Percentiles rank a stretch among this genome's conserved stretches.
These are phyloP conservation scores for Candida vartiovaarae DNA, from an alignment of 805 yeast genomes.

Conservation along the genomic window DNA sequence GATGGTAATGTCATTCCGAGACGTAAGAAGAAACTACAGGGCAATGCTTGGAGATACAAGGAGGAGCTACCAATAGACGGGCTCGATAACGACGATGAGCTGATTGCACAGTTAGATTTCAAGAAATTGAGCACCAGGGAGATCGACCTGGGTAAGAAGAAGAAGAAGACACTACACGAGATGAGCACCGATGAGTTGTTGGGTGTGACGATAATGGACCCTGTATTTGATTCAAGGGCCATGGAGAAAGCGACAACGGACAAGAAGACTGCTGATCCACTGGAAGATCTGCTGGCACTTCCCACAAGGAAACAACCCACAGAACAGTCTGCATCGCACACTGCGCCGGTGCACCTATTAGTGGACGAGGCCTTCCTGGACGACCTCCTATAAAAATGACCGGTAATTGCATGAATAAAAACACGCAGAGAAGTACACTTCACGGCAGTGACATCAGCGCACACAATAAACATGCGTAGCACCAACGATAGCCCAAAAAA, in stretches of 20 bases:
- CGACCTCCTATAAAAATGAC: slow-evolving; percentile 7
- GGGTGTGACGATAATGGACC: background rate
- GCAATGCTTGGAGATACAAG: slow-evolving; percentile 18
- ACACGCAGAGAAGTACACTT: too few species aligned
- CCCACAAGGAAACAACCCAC: background rate
- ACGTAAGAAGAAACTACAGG: slow-evolving; percentile 8
- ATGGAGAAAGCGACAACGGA: too few species aligned
- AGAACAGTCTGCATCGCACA: background rate
- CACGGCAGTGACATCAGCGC: too few species aligned
- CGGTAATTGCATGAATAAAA: background rate
- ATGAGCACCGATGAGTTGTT: slow-evolving; percentile 10
- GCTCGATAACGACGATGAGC: slow-evolving; percentile 9
- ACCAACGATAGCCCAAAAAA: too few species aligned
- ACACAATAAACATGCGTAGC: too few species aligned
- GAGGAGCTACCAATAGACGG: slow-evolving; percentile 19
- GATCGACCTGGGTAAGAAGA: slow-evolving; percentile 4
- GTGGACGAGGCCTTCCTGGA: slow-evolving; percentile 21
- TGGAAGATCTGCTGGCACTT: background rate
- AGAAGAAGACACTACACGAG: slow-evolving; percentile 1
- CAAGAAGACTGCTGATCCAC: background rate
- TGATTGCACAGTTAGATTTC: slow-evolving; percentile 15
- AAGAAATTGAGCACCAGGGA: slow-evolving; percentile 9
- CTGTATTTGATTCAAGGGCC: too few species aligned
- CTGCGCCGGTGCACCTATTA: slow-evolving; percentile 12
- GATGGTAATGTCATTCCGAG: slow-evolving; percentile 2